Evolutionary conservation across 129 eudicot genomes (phyloP).

Genomic region (Apium graveolens): DNA sequence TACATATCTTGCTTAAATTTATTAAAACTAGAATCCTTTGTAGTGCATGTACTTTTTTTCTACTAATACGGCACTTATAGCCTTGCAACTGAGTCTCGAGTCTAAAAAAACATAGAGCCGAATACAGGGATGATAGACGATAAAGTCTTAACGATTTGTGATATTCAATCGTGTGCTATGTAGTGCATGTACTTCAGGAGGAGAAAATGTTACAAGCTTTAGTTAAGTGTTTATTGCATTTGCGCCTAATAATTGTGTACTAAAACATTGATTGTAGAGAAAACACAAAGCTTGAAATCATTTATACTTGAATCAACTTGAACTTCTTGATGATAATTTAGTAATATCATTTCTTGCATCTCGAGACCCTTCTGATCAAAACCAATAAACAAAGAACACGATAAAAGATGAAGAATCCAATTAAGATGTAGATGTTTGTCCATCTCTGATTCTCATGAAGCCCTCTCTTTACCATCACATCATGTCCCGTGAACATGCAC

Average conservation of each 20-base stretch:
- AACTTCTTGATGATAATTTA: not conserved
- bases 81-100: too few species aligned
- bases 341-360: constrained; percentile 52
- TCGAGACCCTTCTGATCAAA: constrained; percentile 82
- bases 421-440: constrained; percentile 60
- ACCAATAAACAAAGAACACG: constrained; percentile 72
- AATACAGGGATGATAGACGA: too few species aligned
- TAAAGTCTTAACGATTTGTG: too few species aligned
- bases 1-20: not conserved
- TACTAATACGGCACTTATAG: too few species aligned
- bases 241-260: not conserved
- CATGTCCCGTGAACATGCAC: constrained; percentile 76
- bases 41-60: too few species aligned
- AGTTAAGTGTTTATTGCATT: not conserved
- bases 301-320: not conserved
- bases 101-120: too few species aligned
- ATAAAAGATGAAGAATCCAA: constrained; percentile 77
- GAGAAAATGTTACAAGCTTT: not conserved
- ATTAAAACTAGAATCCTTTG: too few species aligned
- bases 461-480: constrained; percentile 79
- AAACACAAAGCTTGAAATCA: not conserved
- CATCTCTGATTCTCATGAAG: constrained; percentile 77
- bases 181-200: too few species aligned
- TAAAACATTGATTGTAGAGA: not conserved
- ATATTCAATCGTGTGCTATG: too few species aligned